These are phyloP conservation scores for Adansonia gregorii DNA, from an alignment of 441 rosid genomes.

Conservation along the genomic window DNA sequence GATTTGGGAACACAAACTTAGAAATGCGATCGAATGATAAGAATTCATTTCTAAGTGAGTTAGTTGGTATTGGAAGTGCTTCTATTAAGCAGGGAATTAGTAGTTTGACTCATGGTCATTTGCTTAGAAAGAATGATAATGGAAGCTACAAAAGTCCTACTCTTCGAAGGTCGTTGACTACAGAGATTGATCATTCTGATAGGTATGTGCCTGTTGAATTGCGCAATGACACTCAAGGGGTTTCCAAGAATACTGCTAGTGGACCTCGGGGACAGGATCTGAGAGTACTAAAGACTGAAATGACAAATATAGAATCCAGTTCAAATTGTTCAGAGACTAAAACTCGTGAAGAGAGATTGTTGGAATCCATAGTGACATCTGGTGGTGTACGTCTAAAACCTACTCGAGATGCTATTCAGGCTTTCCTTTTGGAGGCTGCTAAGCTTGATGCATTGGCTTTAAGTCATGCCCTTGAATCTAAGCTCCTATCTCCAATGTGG, in stretches of 20 bases:
- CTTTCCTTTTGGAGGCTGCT: conserved; percentile 79
- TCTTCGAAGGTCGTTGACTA: conserved; percentile 91
- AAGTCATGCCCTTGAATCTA: conserved; percentile 75
- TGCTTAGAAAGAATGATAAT: conserved; percentile 67
- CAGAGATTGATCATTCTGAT: conserved; percentile 64
- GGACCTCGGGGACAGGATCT: conserved; percentile 70
- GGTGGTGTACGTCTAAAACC: conserved; percentile 98
- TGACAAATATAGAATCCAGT: conserved; percentile 52
- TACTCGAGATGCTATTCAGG: conserved; percentile 89
- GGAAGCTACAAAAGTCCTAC: conserved; percentile 91
- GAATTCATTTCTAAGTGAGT: conserved; percentile 93
- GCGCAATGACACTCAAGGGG: conserved; percentile 49
- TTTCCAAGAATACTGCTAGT: conserved; percentile 45
- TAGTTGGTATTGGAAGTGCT: conserved; percentile 92
- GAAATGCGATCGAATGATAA: conserved; percentile 78
- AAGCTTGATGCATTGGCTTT: conserved; percentile 78
- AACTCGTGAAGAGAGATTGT: conserved; percentile 84
- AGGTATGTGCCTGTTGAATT: conserved; percentile 75
- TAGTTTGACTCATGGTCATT: conserved; percentile 76
- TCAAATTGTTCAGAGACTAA: conserved; percentile 58
- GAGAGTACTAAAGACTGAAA: conserved; percentile 43
- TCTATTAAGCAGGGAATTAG: conserved; percentile 92
- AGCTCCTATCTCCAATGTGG: conserved; percentile 92
- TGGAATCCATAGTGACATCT: conserved; percentile 91
- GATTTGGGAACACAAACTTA: conserved; percentile 88